phyloP scores from a whole-genome alignment of 108 stramenopile species.

The Pseudonitzschia pungens region DNA sequence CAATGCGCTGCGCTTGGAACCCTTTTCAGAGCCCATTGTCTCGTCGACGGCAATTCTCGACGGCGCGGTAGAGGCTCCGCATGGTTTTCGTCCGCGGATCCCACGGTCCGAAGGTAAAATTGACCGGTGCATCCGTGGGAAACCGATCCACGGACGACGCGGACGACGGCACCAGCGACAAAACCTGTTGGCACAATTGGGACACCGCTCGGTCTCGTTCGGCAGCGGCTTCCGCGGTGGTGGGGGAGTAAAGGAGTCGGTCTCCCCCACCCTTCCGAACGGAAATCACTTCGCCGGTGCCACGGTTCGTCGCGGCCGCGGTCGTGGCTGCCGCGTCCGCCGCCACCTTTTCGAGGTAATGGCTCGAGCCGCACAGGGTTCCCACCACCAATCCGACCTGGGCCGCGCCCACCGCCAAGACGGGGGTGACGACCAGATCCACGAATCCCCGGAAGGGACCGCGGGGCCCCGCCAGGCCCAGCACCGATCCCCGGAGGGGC shows the following conservation, averaged over 20 bases:
- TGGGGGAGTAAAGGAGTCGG: background rate
- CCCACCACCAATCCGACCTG: slow-evolving; percentile 33
- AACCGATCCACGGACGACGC: background rate
- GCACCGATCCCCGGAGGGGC: slow-evolving; percentile 25
- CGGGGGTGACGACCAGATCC: slow-evolving; percentile 31
- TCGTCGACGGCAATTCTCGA: slow-evolving; percentile 4
- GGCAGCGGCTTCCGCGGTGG: background rate
- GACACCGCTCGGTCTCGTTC: background rate
- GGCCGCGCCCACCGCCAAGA: slow-evolving; percentile 21
- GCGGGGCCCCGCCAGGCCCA: slow-evolving; percentile 6
- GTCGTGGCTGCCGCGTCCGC: slow-evolving; percentile 7
- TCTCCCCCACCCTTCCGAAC: background rate
- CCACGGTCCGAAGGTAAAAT: background rate
- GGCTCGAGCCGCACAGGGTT: slow-evolving; percentile 22
- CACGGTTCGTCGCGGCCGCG: background rate
- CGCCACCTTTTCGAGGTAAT: slow-evolving; percentile 22
- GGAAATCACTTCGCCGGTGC: background rate
- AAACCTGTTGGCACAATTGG: background rate
- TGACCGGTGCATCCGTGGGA: background rate
- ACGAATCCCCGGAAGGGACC: slow-evolving; percentile 30
- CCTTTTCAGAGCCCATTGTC: background rate
- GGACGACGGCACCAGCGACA: background rate
- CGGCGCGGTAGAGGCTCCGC: background rate
- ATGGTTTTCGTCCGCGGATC: slow-evolving; percentile 18
- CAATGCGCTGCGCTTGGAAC: background rate